phyloP scores from a whole-genome alignment of 2,329 filamentous ascomycete species.

The Trichoderma sp. region DNA sequence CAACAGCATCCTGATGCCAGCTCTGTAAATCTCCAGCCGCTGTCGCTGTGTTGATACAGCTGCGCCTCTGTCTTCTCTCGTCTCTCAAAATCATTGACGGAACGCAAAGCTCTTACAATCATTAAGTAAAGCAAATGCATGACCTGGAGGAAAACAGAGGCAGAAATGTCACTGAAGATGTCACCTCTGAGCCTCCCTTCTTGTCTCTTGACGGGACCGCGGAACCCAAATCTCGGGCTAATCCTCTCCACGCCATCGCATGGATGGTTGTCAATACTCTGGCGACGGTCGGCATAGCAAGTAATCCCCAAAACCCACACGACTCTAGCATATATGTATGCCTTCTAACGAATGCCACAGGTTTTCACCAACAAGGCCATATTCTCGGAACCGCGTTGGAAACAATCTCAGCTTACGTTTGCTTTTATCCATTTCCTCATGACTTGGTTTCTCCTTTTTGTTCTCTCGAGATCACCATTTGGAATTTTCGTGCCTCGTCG shows the following conservation, averaged over 20 bases:
- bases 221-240: background rate
- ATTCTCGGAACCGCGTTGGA: slow-evolving; percentile 63
- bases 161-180: background rate
- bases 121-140: background rate
- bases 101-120: background rate
- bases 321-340: slow-evolving; percentile 7
- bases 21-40: background rate
- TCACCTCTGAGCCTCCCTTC: background rate
- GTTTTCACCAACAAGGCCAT: slow-evolving; percentile 72
- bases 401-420: slow-evolving; percentile 64
- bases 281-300: slow-evolving; percentile 64
- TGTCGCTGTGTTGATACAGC: background rate
- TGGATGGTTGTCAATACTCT: slow-evolving; percentile 65
- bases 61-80: background rate
- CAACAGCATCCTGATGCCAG: background rate
- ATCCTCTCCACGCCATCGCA: slow-evolving; percentile 28
- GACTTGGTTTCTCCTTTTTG: slow-evolving; percentile 64
- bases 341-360: slow-evolving; percentile 31
- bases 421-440: slow-evolving; percentile 69
- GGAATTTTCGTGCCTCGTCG: slow-evolving; percentile 60
- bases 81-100: background rate
- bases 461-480: slow-evolving; percentile 59
- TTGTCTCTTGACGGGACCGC: background rate
- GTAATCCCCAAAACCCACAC: slow-evolving; percentile 23
- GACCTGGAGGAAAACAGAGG: background rate